Evolutionary conservation across 768 basidiomycete genomes (phyloP), one percentile per base, ranked within the genome.

Genomic region (Amanita rubescens): DNA sequence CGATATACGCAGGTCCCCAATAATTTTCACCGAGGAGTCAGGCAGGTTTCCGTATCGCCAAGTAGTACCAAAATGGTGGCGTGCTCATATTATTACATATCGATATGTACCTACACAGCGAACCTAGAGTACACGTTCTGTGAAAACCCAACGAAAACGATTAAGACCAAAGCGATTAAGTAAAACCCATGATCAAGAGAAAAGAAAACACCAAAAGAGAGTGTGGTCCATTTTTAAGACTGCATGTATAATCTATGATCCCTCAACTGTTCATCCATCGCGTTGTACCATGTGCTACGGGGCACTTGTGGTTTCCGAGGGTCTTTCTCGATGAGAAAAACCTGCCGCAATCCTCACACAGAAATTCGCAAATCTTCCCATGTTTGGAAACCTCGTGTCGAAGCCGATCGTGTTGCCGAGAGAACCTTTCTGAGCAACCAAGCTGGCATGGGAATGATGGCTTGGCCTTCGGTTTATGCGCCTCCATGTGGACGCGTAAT

Each of bases 331-430:
- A 70, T 10, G 78, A 79, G 63, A 80, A 81, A 62, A 80, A 79
- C 10, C 77, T 67, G 15, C 75, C 72, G 55, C 79, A 81, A 1
- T 74, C 73, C 9, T 72, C 68, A 57, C 79, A 81, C 1, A 66
- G 63, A 60, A 76, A 79, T 56, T 80, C 78, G 66, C 79, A 81
- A 41, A 79, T 58, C 58, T 78, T 79, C 12, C 76, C 75, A 55
- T 81, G 79, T 60, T 81, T 78, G 8, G 76, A 75, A 5, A 81
- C 78, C 62, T 81, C 79, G 55, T 81, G 79, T 50, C 79, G 72
- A 11, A 81, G 70, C 32, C 78, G 67, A 55, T 81, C 79, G 57
- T 81, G 79, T 54, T 79, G 78, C 47, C 79, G 66, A 30, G 78
- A 80, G 63, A 81, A 81, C 9, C 69, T 69, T 62, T 80, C 78